Evolutionary conservation across 495 filamentous ascomycete species (phyloP).

Genomic region (Neurospora tetrasperma): DNA sequence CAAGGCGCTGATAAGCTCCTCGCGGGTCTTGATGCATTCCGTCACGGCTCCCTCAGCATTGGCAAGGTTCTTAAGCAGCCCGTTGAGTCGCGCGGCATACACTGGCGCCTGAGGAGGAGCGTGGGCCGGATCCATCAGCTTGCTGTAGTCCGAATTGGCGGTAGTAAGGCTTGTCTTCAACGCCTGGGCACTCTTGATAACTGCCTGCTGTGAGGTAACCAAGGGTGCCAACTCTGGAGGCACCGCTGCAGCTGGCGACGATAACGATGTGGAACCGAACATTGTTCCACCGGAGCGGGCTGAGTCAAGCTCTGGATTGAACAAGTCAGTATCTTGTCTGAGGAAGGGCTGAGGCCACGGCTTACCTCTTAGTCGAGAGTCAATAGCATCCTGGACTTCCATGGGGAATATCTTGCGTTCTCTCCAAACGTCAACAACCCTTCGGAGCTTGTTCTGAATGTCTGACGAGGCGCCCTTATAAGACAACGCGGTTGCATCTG

Average conservation of each 20-base stretch:
- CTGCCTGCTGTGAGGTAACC: slow-evolving; percentile 56
- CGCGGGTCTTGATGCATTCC: slow-evolving; percentile 79
- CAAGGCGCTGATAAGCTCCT: slow-evolving; percentile 62
- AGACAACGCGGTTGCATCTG: slow-evolving; percentile 69
- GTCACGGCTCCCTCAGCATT: slow-evolving; percentile 86
- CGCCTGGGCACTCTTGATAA: slow-evolving; percentile 57
- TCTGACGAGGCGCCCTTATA: slow-evolving; percentile 80
- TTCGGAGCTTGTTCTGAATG: slow-evolving; percentile 73
- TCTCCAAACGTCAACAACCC: slow-evolving; percentile 92
- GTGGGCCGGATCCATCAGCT: slow-evolving; percentile 57
- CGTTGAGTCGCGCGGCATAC: slow-evolving; percentile 79
- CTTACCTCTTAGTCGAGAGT: slow-evolving; percentile 67
- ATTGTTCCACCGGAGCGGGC: slow-evolving; percentile 58
- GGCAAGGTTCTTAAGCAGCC: slow-evolving; percentile 76
- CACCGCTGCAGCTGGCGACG: slow-evolving; percentile 31
- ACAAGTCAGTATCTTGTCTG: slow-evolving; percentile 4
- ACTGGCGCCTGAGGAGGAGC: slow-evolving; percentile 69
- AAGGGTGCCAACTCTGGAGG: slow-evolving; percentile 72
- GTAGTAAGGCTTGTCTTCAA: slow-evolving; percentile 51
- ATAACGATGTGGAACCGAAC: slow-evolving; percentile 42
- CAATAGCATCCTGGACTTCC: slow-evolving; percentile 66
- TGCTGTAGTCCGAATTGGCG: slow-evolving; percentile 73
- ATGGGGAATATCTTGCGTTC: slow-evolving; percentile 75
- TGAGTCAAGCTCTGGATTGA: slow-evolving; percentile 63
- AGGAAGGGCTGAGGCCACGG: background rate